Evolutionary conservation across 1,284 basidiomycete genomes (phyloP).

Genomic region (Vanrija sp.): DNA sequence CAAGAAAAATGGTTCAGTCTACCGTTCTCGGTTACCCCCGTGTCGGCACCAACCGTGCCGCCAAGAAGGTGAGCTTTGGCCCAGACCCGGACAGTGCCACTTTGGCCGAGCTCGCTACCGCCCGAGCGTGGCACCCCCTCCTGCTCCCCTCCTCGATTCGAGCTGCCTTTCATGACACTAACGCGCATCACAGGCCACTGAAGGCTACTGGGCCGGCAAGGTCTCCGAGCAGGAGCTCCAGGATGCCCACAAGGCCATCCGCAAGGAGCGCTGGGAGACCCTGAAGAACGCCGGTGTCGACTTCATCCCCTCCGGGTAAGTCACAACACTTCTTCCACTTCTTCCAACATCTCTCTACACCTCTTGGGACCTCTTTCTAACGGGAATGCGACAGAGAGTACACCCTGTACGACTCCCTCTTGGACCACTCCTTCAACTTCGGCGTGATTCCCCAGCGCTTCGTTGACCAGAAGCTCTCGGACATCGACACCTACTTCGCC

Average conservation of each 20-base stretch:
- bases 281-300: slow-evolving; percentile 88
- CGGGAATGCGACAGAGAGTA: slow-evolving; percentile 78
- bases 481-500: slow-evolving; percentile 94
- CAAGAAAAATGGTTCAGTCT: slow-evolving; percentile 52
- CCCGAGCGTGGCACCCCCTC: background rate
- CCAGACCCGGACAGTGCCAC: background rate
- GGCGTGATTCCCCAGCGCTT: slow-evolving; percentile 97
- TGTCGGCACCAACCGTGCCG: slow-evolving; percentile 91
- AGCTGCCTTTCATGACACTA: background rate
- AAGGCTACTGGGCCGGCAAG: slow-evolving; percentile 97
- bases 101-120: background rate
- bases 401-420: slow-evolving; percentile 97
- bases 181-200: slow-evolving; percentile 62
- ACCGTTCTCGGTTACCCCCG: slow-evolving; percentile 96
- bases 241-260: slow-evolving; percentile 81
- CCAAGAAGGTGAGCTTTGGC: slow-evolving; percentile 67
- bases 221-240: slow-evolving; percentile 82
- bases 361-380: background rate
- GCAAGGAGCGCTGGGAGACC: slow-evolving; percentile 83
- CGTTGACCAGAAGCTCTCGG: slow-evolving; percentile 76
- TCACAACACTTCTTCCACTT: slow-evolving; percentile 7
- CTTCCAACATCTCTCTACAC: background rate
- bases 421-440: slow-evolving; percentile 95
- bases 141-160: background rate
- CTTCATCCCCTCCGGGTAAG: slow-evolving; percentile 76